Base-by-base conservation (phyloP, 257 asterid genomes). In the Leptodermis oblonga region DNA sequence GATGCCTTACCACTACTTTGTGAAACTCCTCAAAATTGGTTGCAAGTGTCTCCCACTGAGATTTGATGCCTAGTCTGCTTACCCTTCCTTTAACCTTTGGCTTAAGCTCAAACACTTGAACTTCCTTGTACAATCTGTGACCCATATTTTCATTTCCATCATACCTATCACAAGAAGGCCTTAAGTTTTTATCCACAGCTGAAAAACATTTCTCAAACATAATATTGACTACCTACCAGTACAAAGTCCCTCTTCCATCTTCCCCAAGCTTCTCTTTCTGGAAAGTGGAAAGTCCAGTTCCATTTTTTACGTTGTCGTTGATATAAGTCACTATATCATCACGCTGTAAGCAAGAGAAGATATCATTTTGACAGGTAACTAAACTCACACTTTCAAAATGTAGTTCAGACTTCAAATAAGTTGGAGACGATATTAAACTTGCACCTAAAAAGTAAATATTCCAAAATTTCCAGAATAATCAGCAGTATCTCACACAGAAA, bases 41-140 rank as follows among this genome's bases (percentile, higher is more conserved):
- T 28, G 98, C 98, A 56, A 90, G 81, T 69, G 96, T 86, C 80
- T 90, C 96, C 98, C 98, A 92, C 69, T 74, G 83, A 77, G 76
- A 86, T 69, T 36, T 58, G 33, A 84, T 72, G 9, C 74, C 81
- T 43, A 79, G 80, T 42, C 39, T 48, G 20, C 60, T 53, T 67
- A 67, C 82, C 82, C 69, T 77, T 65, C 68, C 74, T 60, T 68
- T 86, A 63, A 63, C 71, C 59, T 53, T 79, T 70, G 72, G 73
- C 72, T 63, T 68, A 25, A 43, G 69, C 74, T 78, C 76, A 79
- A 76, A 64, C 45, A 63, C 23, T 52, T 28, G 69, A 31, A 87
- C 87, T 79, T 90, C 97, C 85, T 86, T 90, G 79, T 92, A 92
- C 49, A 92, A 79, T 83, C 98, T 87, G 73, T 85, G 85, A 28